phyloP scores from a whole-genome alignment of 1,284 basidiomycete species.

The Phaffia rhodozyma region DNA sequence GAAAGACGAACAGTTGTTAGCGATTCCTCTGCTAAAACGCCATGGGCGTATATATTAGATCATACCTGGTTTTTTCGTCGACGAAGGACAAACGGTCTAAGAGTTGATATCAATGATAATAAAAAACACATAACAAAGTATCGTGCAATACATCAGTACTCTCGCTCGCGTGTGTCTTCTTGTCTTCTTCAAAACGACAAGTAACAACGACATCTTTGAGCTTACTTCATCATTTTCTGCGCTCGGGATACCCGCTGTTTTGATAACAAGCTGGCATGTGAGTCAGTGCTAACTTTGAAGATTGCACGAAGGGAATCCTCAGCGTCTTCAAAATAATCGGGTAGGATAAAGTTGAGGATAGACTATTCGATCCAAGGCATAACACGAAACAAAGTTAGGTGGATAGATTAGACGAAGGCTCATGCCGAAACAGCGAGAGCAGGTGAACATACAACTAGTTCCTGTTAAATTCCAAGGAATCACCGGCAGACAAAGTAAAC shows the following conservation, averaged over 20 bases:
- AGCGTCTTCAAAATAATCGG: constrained; percentile 68
- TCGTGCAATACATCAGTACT: too few species aligned
- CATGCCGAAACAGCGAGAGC: too few species aligned
- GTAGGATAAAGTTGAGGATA: constrained; percentile 94
- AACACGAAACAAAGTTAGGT: not conserved
- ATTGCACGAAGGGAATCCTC: constrained; percentile 74
- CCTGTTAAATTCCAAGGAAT: constrained; percentile 41
- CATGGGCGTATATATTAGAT: not conserved
- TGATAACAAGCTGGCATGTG: constrained; percentile 71
- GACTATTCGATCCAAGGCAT: constrained; percentile 46
- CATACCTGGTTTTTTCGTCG: constrained; percentile 79
- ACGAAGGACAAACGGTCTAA: constrained; percentile 76
- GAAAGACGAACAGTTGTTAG: not conserved
- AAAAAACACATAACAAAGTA: too few species aligned
- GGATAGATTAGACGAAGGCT: not conserved
- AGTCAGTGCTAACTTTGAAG: constrained; percentile 76
- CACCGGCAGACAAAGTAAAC: too few species aligned
- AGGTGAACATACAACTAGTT: constrained; percentile 65
- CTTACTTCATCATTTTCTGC: constrained; percentile 87
- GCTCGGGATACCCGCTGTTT: constrained; percentile 84
- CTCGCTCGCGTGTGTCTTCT: too few species aligned
- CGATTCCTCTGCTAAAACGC: not conserved
- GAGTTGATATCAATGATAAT: too few species aligned
- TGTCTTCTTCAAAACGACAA: too few species aligned
- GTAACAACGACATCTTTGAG: too few species aligned